Evolutionary conservation across 108 stramenopile genomes (phyloP), one percentile per base, ranked within the genome.

Genomic region (Conticribra guillardii): DNA sequence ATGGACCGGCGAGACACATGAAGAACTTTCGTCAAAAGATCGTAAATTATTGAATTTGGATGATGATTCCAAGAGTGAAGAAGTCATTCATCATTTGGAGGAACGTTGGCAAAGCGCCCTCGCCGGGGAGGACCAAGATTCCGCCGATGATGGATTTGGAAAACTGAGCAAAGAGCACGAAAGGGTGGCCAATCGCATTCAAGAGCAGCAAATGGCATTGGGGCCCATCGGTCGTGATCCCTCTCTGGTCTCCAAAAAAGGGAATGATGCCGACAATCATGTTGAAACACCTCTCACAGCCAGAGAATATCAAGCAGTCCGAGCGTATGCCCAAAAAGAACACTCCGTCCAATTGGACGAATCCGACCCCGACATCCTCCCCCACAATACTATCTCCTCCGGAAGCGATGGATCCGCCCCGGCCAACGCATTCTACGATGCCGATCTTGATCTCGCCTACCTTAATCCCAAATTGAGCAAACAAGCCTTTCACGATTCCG

Each of bases 201-300:
- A 82, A 26, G 73, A 85, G 44, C 80, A 86, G 59, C 58, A 87
- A 32, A 71, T 89, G 62, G 87, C 87, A n/a, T 30, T 89, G 64
- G 90, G 87, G 44, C 68, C 82, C 19, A 67, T 94, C 46, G 90
- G 93, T 17, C 81, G 90, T 18, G 82, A 83, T 66, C 67, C 80
- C 18, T 56, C 81, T 22, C 64, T 83, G 8, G 56, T 81, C n/a
- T 74, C 82, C n/a, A 71, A 85, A 46, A 57, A 62, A 9, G 69
- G 67, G 1, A 74, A 73, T n/a, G n/a, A n/a, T n/a, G n/a, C n/a
- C n/a, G n/a, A n/a, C n/a, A n/a, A n/a, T n/a, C n/a, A n/a, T 18
- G 82, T 75, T 50, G 80, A 82, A 17, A 68, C 77, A 31, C 85
- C 81, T 21, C 71, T 90, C 18, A 81, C 86, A 30, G 53, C 74